Base-by-base conservation (phyloP, 768 basidiomycete species). In the Cyclocybe cylindracea region DNA sequence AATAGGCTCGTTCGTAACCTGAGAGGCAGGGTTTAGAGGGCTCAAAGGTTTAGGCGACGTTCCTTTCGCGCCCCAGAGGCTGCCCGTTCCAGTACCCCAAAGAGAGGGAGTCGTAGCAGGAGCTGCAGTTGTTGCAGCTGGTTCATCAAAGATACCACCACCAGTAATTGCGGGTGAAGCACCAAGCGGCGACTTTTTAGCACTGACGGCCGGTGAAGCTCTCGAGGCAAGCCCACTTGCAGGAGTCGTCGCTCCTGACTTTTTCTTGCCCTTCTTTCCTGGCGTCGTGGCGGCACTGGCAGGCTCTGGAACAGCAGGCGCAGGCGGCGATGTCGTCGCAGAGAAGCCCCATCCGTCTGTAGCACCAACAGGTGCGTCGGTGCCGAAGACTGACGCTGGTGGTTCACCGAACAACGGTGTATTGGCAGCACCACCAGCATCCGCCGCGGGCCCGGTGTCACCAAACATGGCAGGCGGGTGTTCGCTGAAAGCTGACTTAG, bases 21-120 rank as follows among this genome's bases (percentile, higher is more conserved):
- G 66, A 13, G 66, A 55, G 11, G 68, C 63, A 16, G 71, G 68
- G 44, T 72, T 72, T 39, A 70, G 57, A n/a, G 71, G 71, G 18
- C 71, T 72, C 8, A 68, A 56, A 10, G 55, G 58, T 43, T 65
- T 66, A 18, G 66, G 64, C 11, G 66, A 67, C 5, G 61, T 53
- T 36, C 50, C 52, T 34, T 66, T 61, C 18, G 64, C 59, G 13
- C 64, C 56, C 64, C 63, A 59, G 16, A 56, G 48, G 9, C 59
- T 53, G 7, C 54, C 57, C n/a, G 38, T 47, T 18, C 56, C 56
- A 38, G 49, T 53, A 13, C 51, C 43, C 4, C 40, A 46, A 10
- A 50, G 52, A 10, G 57, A 56, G 4, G 50, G 46, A 37, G 9
- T 46, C 14, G 18, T 44, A 31, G 44, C 51, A 24, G 37, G 32